Evolutionary conservation across 768 basidiomycete genomes (phyloP), one percentile per base, ranked within the genome.

Genomic region (Naganishia vaughanmartiniae): DNA sequence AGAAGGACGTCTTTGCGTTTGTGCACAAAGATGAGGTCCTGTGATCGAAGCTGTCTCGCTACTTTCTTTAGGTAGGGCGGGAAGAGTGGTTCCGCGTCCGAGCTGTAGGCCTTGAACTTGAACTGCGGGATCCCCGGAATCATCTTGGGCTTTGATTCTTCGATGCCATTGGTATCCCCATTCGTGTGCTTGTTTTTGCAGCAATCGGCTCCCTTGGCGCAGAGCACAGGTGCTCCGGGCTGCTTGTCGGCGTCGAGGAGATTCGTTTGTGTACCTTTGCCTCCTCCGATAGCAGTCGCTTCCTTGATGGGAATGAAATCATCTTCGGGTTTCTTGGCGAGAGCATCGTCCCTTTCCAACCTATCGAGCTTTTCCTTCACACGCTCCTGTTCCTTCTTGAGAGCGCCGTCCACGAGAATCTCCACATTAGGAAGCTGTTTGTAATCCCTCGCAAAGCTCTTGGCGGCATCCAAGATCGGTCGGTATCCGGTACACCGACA

Each of bases 401-500:
- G 21, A 26, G 60, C 60, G 14, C 66, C 66, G 33, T 56, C 66
- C 12, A 10, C 48, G 39, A 46, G 36, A 34, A 73, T 70, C 33
- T 36, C 24, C 26, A 56, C 54, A 30, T 73, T 70, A 26, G 46
- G 34, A 30, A 60, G 31, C 24, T 33, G 42, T 54, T 55, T 45
- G 42, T 73, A 72, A 2, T 75, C 74, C 21, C 70, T 72, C 19
- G 74, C 73, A 54, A 77, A 77, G 7, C 66, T 70, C 71, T 77
- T 77, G 66, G 73, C 74, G 0, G 74, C 75, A 36, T 72, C 66
- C 53, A 77, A 68, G 39, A 77, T 75, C 31, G 74, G 73, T n/a
- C 71, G 66, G 60, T 76, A 76, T 2, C 77, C 77, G 0, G 77
- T 77, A 67, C 77, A 77, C n/a, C 74, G 69, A 55, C 76, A 75